Base-by-base conservation (phyloP, 1,284 basidiomycete genomes). In the Hortiboletus rubellus region DNA sequence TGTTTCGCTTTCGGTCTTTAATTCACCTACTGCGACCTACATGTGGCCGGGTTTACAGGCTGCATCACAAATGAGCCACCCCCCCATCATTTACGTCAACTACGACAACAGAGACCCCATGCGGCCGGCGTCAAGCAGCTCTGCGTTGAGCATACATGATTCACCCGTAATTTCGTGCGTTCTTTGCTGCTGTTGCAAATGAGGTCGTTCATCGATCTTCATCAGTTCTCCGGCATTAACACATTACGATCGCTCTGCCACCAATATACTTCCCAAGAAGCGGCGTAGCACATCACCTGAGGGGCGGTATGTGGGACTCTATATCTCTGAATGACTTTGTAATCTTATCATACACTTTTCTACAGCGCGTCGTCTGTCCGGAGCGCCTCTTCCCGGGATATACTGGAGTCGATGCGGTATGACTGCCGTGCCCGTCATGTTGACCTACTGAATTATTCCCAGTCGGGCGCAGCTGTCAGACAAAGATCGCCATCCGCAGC, bases 11-110 rank as follows among this genome's bases (percentile, higher is more conserved):
- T 72, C 71, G 45, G 71, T 72, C 58, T 72, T 72, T 71, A 74
- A 75, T 65, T 72, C 73, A 58, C 71, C 71, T 52, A 72, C 73
- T 63, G 71, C 74, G 63, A 75, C 73, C 58, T 75, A 74, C 70
- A 74, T 74, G 72, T 72, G 71, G 71, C 73, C 74, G 12, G 64
- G 71, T 60, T 70, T 74, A 59, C 71, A 74, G 60, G 69, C 73
- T 54, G 69, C 74, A 24, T 72, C 71, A 49, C 71, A 75, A 65
- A 74, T 74, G 70, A 64, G 60, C 54, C 65, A 74, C 61, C 71
- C 70, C 54, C 71, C 73, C 51, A 59, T 74, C 58, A 73, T 72
- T 73, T 75, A 75, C 63, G 74, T 72, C 62, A 67, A 75, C 59
- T 75, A 75, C 46, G 67, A 69, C 55, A 61, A 60, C 33, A 71